Percentiles rank a stretch among this genome's conserved stretches.
Conservation (phyloP, 176 grass and related monocot species). For the Oryza glumipatula region DNA sequence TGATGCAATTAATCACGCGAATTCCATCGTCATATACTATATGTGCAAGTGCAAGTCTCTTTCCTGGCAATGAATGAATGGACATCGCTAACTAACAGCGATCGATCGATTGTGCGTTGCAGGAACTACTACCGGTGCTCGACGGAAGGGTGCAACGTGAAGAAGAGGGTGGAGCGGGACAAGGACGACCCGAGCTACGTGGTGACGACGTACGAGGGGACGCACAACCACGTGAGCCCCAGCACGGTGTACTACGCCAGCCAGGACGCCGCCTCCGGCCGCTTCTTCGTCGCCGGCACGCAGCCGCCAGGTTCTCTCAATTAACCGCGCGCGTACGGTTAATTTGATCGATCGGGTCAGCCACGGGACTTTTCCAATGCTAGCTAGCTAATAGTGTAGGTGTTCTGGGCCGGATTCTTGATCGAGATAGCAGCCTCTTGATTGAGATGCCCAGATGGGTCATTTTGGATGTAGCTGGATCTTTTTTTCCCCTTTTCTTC, state of each 20-base stretch:
- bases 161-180: slow-evolving; percentile 96
- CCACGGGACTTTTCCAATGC: background rate
- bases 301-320: slow-evolving; percentile 51
- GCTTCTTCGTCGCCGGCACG: slow-evolving; percentile 84
- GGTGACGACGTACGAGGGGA: slow-evolving; percentile 93
- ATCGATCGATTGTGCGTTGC: background rate
- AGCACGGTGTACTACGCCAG: slow-evolving; percentile 86
- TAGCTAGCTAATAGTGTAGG: background rate
- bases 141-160: slow-evolving; percentile 89
- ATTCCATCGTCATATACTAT: background rate
- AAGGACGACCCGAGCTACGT: slow-evolving; percentile 83
- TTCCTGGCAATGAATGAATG: background rate
- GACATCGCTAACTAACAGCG: background rate
- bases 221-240: slow-evolving; percentile 87
- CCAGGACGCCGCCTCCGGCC: slow-evolving; percentile 80
- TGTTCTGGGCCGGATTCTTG: slow-evolving; percentile 32
- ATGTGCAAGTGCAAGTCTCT: background rate
- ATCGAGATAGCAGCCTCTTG: background rate
- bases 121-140: slow-evolving; percentile 99
- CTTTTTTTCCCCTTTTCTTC: background rate
- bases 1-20: background rate
- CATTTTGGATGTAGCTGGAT: slow-evolving; percentile 1
- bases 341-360: background rate
- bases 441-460: background rate
- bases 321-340: background rate